Evolutionary conservation across 148 eudicot species (phyloP), one percentile per base, ranked within the genome.

Genomic region (Chenopodium album): DNA sequence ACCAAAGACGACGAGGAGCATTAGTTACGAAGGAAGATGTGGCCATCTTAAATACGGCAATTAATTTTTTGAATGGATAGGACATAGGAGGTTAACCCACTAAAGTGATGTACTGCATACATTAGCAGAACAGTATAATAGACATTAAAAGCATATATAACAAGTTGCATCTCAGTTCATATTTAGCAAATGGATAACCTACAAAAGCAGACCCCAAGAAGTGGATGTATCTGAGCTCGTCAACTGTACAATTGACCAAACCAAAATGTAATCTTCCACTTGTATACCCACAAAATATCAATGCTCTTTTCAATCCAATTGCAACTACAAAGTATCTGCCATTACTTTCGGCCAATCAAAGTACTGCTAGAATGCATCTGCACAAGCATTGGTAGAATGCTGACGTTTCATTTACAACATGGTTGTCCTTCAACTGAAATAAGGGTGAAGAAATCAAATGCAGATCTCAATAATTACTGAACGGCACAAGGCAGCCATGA

Each of bases 381-480:
- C 81, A 78, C 11, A 63, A 23, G 37, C 37, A 52, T 22, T 52
- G 41, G 20, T 73, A 64, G 80, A 1, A 37, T 50, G 63, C 19
- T 28, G 66, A 52, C 11, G 52, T 14, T 37, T 59, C 76, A 71
- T 37, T 16, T 59, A 56, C 59, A 34, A 29, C 34, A 70, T n/a
- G 16, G 32, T 59, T 71, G 37, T 70, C 54, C 37, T 50, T 71
- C 69, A 71, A 56, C 76, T 80, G 82, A 26, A 71, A 41, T 56
- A n/a, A n/a, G 41, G 72, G 26, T 14, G 7, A 70, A 16, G 8
- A 66, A 1, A 41, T 41, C 9, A 20, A 71, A 73, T 10, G 26
- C 23, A 2, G 59, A 2, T 73, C 1, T 34, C 71, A 29, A 2
- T 67, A 4, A 29, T 29, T 4, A 41, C 44, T 41, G 44, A 41